Conservation (phyloP, 345 rosid genomes). For the Rhizophora apiculata region DNA sequence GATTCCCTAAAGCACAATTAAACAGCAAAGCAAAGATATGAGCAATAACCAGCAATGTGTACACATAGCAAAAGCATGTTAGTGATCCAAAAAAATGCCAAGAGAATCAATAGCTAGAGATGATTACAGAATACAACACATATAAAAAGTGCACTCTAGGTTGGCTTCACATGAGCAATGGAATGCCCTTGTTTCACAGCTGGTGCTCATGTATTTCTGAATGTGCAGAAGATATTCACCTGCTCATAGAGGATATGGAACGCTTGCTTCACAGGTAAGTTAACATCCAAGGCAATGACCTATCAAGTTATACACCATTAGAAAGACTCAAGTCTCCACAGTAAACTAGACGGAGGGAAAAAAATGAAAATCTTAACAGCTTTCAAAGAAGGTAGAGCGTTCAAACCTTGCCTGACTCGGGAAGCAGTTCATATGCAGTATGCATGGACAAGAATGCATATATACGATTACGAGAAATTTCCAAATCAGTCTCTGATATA, state of each 20-base stretch:
- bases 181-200: background rate
- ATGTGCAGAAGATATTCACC: conserved; percentile 40
- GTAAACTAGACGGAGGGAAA: conserved; percentile 1
- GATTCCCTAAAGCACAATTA: conserved; percentile 47
- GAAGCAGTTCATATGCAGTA: conserved; percentile 36
- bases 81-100: background rate
- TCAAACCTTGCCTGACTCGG: conserved; percentile 42
- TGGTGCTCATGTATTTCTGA: background rate
- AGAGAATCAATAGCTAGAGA: background rate
- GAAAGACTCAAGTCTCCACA: background rate
- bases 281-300: conserved; percentile 93
- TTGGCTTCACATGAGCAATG: background rate
- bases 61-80: background rate
- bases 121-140: background rate
- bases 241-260: conserved; percentile 94
- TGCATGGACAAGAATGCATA: conserved; percentile 36
- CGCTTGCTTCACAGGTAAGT: conserved; percentile 96
- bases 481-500: conserved; percentile 63
- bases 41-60: conserved; percentile 1
- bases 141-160: background rate
- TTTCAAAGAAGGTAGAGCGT: conserved; percentile 16
- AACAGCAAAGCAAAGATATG: background rate
- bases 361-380: conserved; percentile 16
- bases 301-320: conserved; percentile 26
- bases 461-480: conserved; percentile 64